These are phyloP conservation scores for Epichloe festucae DNA, from an alignment of 2,329 filamentous ascomycete species.

Conservation along the genomic window DNA sequence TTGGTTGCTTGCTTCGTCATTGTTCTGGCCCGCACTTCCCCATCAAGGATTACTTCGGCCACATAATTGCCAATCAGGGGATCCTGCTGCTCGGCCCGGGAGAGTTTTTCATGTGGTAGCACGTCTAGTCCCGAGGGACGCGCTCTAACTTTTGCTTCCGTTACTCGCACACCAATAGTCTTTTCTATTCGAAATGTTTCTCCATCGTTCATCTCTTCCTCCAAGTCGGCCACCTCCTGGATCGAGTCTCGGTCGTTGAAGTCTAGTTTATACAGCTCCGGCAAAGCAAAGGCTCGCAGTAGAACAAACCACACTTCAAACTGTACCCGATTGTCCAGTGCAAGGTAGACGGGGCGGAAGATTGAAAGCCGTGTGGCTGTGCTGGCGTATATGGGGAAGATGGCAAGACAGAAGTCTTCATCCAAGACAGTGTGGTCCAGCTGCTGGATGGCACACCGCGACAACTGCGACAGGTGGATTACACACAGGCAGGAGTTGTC, in stretches of 20 bases:
- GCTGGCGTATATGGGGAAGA: constrained; percentile 84
- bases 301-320: constrained; percentile 97
- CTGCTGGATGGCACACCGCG: constrained; percentile 79
- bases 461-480: constrained; percentile 79
- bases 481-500: constrained; percentile 69
- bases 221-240: constrained; percentile 25
- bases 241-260: constrained; percentile 29
- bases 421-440: constrained; percentile 83
- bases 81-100: constrained; percentile 23
- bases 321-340: constrained; percentile 73
- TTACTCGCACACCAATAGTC: constrained; percentile 42
- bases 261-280: constrained; percentile 67
- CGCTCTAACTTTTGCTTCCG: constrained; percentile 47
- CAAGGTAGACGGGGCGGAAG: constrained; percentile 79
- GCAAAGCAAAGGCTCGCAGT: constrained; percentile 78
- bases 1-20: constrained; percentile 57
- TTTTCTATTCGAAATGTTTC: constrained; percentile 51
- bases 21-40: constrained; percentile 65
- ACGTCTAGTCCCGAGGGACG: constrained; percentile 13
- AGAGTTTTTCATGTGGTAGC: constrained; percentile 10
- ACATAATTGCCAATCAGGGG: constrained; percentile 54
- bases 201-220: constrained; percentile 25
- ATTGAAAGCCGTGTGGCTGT: constrained; percentile 60
- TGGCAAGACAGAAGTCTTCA: constrained; percentile 85
- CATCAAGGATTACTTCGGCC: constrained; percentile 67